Evolutionary conservation across 768 basidiomycete genomes (phyloP).

Genomic region (Rhodotorula toruloides): DNA sequence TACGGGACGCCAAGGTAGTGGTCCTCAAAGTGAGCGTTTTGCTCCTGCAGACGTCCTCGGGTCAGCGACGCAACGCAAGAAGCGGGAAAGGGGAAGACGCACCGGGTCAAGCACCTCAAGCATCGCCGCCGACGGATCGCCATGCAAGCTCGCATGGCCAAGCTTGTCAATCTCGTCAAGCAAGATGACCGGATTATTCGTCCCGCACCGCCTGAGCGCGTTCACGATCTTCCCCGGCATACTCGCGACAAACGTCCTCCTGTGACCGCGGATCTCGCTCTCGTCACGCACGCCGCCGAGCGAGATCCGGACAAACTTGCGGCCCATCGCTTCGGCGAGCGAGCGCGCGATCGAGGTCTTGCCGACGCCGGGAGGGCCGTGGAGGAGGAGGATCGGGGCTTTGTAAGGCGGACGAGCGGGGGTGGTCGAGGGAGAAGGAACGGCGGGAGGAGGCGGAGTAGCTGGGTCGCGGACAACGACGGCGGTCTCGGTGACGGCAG

Average conservation of each 20-base stretch:
- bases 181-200: conserved; percentile 72
- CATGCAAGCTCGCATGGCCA: conserved; percentile 57
- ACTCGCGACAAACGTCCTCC: conserved; percentile 67
- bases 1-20: conserved; percentile 73
- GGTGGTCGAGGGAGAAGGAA: background rate
- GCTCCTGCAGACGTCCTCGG: conserved; percentile 10
- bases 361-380: conserved; percentile 80
- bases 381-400: conserved; percentile 41
- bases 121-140: conserved; percentile 83
- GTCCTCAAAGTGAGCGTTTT: conserved; percentile 55
- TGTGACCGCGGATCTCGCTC: conserved; percentile 72
- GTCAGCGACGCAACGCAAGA: background rate
- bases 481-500: conserved; percentile 6
- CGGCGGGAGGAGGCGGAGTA: background rate
- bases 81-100: conserved; percentile 22
- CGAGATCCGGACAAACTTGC: conserved; percentile 87
- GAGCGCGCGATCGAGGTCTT: conserved; percentile 89
- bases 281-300: conserved; percentile 91
- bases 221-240: conserved; percentile 62
- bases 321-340: conserved; percentile 70
- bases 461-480: conserved; percentile 17
- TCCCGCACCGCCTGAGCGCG: conserved; percentile 74
- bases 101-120: conserved; percentile 74
- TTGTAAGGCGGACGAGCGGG: conserved; percentile 1
- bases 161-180: conserved; percentile 92